These are phyloP conservation scores for Letharia columbiana DNA, from an alignment of 495 filamentous ascomycete species.

Conservation along the genomic window DNA sequence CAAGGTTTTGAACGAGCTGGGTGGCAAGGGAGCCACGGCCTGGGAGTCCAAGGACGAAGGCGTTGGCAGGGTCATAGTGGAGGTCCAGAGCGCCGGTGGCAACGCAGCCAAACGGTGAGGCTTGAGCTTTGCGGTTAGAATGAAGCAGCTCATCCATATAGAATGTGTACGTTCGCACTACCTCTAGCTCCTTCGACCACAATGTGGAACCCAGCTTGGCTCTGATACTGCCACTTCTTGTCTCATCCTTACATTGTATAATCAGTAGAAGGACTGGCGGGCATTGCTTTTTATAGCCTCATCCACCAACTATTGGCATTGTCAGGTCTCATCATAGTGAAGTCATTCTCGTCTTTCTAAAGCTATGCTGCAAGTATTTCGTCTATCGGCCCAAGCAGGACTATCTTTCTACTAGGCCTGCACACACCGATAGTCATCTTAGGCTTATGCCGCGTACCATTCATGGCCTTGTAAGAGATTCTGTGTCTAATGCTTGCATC, in stretches of 20 bases:
- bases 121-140: not conserved
- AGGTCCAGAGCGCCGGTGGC: conserved; percentile 23
- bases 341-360: not conserved
- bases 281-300: not conserved
- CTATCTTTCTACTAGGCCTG: not conserved
- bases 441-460: not conserved
- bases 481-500: not conserved
- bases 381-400: not conserved
- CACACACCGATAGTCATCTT: not conserved
- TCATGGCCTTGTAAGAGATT: not conserved
- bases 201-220: not conserved
- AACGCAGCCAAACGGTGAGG: not conserved
- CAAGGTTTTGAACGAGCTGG: conserved; percentile 46
- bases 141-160: not conserved
- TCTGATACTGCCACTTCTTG: not conserved
- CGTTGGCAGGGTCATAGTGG: conserved; percentile 41
- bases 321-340: not conserved
- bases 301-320: not conserved
- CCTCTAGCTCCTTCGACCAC: not conserved
- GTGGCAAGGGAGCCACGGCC: conserved; percentile 49
- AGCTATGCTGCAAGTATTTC: not conserved
- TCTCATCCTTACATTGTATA: not conserved
- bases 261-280: not conserved
- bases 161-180: not conserved
- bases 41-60: conserved; percentile 54